Base-by-base conservation (phyloP, 441 rosid genomes). In the Sinapis alba region DNA sequence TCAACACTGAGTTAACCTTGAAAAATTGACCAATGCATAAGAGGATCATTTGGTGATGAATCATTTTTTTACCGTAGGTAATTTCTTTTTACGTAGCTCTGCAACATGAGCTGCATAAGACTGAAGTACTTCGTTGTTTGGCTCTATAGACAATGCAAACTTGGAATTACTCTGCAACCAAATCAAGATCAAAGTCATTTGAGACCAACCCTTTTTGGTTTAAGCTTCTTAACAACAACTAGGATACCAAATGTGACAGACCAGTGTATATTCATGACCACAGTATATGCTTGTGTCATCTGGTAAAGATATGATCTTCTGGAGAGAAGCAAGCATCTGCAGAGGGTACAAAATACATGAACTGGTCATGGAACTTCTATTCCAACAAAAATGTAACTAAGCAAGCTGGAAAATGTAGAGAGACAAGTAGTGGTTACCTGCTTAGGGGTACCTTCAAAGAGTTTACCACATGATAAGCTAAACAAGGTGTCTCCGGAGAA, bases 381-480 rank as follows among this genome's bases (percentile, higher is more conserved):
- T 47, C 4, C 26, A 58, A 43, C 30, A 12, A 10, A 43, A 64
- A 64, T 43, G 43, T 2, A 51, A 38, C n/a, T 18, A 76, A 41
- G 34, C 12, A 54, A 41, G 34, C 12, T 38, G 65, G 19, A 64
- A 16, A 16, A 16, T 56, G 18, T 11, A 43, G 50, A 56, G 26
- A 21, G 12, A 41, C 12, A n/a, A 43, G 0, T 19, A 62, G 24
- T 41, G 65, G 81, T 63, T 84, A 94, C 98, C 98, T 95, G 87
- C 74, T 86, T 86, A 27, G 95, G 91, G 18, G 90, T 88, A 58
- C 99, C 98, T 84, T 93, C 99, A 59, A 93, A 90, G 70, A 91
- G 97, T 82, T 90, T 91, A 81, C 99, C 99, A 81, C 99, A 95
- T 34, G 98, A 91, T 83, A 95, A 87, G 91, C 99, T 95, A 79